phyloP scores from a whole-genome alignment of 202 grass and related monocot species.

The Miscanthus sacchariflorus region DNA sequence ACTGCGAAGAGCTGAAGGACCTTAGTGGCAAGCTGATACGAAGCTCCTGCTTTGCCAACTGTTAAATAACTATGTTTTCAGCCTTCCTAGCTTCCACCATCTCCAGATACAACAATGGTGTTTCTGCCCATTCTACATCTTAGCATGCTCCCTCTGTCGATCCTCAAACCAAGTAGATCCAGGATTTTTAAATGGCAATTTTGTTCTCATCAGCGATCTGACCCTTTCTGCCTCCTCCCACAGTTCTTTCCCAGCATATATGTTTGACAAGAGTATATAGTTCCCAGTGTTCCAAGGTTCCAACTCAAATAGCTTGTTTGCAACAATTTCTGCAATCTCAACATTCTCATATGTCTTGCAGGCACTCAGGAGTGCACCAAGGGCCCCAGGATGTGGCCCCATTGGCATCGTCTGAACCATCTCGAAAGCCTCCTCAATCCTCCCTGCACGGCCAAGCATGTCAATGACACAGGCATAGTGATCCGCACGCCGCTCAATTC shows the following conservation, averaged over 20 bases:
- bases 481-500: constrained; percentile 50
- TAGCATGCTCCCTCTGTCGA: constrained; percentile 32
- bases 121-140: constrained; percentile 40
- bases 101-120: neutral
- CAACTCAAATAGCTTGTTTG: constrained; percentile 75
- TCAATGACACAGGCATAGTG: constrained; percentile 81
- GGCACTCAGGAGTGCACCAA: constrained; percentile 72
- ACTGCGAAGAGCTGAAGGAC: constrained; percentile 35
- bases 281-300: constrained; percentile 77
- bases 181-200: constrained; percentile 61
- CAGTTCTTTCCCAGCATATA: constrained; percentile 73
- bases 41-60: constrained; percentile 23
- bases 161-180: constrained; percentile 78
- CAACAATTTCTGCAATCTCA: constrained; percentile 78
- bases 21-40: constrained; percentile 33
- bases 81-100: constrained; percentile 3
- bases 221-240: constrained; percentile 76
- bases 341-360: constrained; percentile 75
- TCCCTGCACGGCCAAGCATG: constrained; percentile 79
- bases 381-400: constrained; percentile 70
- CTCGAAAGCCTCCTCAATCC: constrained; percentile 67
- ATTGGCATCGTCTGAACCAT: constrained; percentile 71
- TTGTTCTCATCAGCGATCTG: constrained; percentile 60
- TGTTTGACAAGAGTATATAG: constrained; percentile 78
- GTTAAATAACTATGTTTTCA: constrained; percentile 33